phyloP scores from a whole-genome alignment of 139 green algal genomes.

The Chlorella ohadii region DNA sequence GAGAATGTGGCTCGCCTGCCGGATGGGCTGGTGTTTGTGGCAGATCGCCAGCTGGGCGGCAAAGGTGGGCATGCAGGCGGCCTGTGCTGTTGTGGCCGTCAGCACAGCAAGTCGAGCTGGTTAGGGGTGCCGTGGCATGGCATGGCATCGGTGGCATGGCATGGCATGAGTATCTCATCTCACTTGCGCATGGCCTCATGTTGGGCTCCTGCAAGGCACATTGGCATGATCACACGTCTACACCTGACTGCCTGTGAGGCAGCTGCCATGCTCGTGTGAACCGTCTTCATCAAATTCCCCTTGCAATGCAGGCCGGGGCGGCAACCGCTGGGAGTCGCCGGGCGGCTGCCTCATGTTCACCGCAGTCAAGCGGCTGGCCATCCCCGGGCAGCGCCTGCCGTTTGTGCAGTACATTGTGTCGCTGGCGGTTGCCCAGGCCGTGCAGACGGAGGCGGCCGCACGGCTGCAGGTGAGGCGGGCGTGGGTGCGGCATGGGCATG shows the following conservation, averaged over 20 bases:
- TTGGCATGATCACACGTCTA: too few relatives aligned
- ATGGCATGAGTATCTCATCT: too few relatives aligned
- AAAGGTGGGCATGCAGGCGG: conserved; percentile 59
- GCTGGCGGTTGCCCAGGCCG: conserved; percentile 86
- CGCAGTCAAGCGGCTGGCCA: conserved; percentile 44
- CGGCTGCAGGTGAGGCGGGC: conserved; percentile 14
- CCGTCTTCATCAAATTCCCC: too few relatives aligned
- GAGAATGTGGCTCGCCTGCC: conserved; percentile 64
- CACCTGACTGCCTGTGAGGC: too few relatives aligned
- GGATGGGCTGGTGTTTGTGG: conserved; percentile 70
- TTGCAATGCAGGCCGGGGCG: conserved; percentile 70
- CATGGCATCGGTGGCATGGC: too few relatives aligned
- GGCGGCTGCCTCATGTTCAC: conserved; percentile 96
- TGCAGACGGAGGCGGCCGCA: conserved; percentile 52
- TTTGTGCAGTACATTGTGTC: conserved; percentile 96
- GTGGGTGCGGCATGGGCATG: not conserved
- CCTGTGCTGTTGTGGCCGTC: too few relatives aligned
- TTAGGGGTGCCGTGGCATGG: too few relatives aligned
- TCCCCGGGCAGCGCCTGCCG: conserved; percentile 71
- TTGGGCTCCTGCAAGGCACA: too few relatives aligned
- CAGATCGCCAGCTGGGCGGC: conserved; percentile 73
- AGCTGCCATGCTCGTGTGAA: too few relatives aligned
- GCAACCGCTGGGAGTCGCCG: conserved; percentile 91
- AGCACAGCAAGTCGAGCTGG: too few relatives aligned
- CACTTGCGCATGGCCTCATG: too few relatives aligned